A percentile compares a stretch with the other conserved stretches of the same genome.
These are phyloP conservation scores for Artomyces pyxidatus DNA, from an alignment of 768 basidiomycete species.

Conservation along the genomic window DNA sequence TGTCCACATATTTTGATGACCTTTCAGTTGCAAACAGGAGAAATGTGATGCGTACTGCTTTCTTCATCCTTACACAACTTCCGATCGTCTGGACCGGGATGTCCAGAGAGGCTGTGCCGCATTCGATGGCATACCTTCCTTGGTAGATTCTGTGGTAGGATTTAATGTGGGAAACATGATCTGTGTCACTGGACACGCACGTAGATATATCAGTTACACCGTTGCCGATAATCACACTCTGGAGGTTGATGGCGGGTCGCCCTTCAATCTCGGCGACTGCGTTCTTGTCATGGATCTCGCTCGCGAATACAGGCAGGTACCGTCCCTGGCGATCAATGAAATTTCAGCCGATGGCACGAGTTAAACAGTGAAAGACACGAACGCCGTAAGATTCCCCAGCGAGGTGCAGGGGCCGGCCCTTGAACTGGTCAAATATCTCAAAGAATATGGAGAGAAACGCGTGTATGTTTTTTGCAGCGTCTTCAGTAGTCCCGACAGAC, in stretches of 20 bases:
- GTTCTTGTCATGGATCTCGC: constrained; percentile 73
- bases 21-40: neutral
- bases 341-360: neutral
- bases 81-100: constrained; percentile 38
- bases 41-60: constrained; percentile 33
- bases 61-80: constrained; percentile 51
- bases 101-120: constrained; percentile 42
- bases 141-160: constrained; percentile 25
- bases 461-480: constrained; percentile 68
- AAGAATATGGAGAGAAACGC: constrained; percentile 77
- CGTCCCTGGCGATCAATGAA: constrained; percentile 38
- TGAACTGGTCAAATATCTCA: constrained; percentile 66
- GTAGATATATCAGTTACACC: constrained; percentile 51
- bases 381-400: constrained; percentile 72
- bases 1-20: constrained; percentile 22
- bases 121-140: constrained; percentile 41
- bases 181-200: constrained; percentile 22
- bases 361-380: constrained; percentile 18
- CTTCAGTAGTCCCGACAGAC: constrained; percentile 66
- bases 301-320: constrained; percentile 68
- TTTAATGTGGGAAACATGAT: neutral
- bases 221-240: constrained; percentile 70
- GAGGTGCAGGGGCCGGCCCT: constrained; percentile 60
- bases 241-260: constrained; percentile 50
- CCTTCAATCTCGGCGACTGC: constrained; percentile 39